Conservation (phyloP, 495 filamentous ascomycete genomes). For the Neurospora sp. region DNA sequence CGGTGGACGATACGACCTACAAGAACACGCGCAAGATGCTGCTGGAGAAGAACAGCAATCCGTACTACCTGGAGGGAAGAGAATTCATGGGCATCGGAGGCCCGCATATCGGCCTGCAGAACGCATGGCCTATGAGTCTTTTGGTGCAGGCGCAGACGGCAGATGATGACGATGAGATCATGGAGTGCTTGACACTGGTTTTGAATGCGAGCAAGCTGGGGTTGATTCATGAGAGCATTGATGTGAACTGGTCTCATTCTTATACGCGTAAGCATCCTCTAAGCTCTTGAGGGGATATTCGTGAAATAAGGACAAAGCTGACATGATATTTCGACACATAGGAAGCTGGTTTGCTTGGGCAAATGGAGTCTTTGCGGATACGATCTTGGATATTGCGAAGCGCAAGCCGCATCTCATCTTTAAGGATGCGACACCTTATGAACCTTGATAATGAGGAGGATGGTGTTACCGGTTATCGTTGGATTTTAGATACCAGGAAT, state of each 20-base stretch:
- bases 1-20: slow-evolving; percentile 57
- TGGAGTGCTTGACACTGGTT: slow-evolving; percentile 58
- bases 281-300: not conserved
- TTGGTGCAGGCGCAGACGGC: slow-evolving; percentile 85
- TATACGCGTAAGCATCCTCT: slow-evolving; percentile 59
- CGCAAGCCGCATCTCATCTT: slow-evolving; percentile 86
- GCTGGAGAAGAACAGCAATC: slow-evolving; percentile 66
- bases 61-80: slow-evolving; percentile 76
- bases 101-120: slow-evolving; percentile 65
- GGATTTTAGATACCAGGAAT: not conserved
- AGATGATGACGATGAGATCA: slow-evolving; percentile 79
- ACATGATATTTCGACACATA: slow-evolving; percentile 19
- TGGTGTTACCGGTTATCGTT: not conserved
- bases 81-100: slow-evolving; percentile 78
- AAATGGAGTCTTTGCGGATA: slow-evolving; percentile 91
- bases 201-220: slow-evolving; percentile 63
- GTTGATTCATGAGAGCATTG: slow-evolving; percentile 83
- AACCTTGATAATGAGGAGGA: slow-evolving; percentile 12
- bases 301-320: slow-evolving; percentile 11
- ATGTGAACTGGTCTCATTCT: slow-evolving; percentile 61
- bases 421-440: slow-evolving; percentile 42
- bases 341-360: slow-evolving; percentile 97
- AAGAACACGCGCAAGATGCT: slow-evolving; percentile 90
- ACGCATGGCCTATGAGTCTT: slow-evolving; percentile 97
- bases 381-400: slow-evolving; percentile 78